Conservation (phyloP, 208 protist genomes). For the Acanthamoeba castellanii region DNA sequence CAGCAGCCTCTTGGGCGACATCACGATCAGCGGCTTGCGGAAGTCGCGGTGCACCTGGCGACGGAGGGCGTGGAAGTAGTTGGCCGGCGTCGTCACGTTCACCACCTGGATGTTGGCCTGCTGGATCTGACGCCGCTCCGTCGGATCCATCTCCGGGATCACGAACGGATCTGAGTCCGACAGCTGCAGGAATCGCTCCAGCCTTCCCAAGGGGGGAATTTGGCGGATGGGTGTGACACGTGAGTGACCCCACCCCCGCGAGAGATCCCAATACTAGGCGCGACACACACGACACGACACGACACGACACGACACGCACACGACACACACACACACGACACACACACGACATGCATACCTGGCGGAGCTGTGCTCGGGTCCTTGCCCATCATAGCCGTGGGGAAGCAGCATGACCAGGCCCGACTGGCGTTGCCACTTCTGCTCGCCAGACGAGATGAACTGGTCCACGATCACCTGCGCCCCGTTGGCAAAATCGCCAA, state of each 20-base stretch:
- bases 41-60: constrained; percentile 98
- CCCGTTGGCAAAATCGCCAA: constrained; percentile 99
- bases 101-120: constrained; percentile 91
- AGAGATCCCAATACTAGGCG: no score
- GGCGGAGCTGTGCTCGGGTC: constrained; percentile 97
- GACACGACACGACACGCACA: no score
- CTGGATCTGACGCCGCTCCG: constrained; percentile 85
- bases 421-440: constrained; percentile 98
- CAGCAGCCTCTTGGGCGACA: constrained; percentile 89
- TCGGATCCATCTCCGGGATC: constrained; percentile 88
- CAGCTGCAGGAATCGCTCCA: constrained; percentile 98
- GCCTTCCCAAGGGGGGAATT: no score
- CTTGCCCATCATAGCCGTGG: constrained; percentile 98
- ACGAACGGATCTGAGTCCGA: constrained; percentile 95
- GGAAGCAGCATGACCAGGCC: constrained; percentile 97
- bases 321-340: no score
- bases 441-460: constrained; percentile 92
- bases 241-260: no score
- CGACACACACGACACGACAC: no score
- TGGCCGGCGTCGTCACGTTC: constrained; percentile 96
- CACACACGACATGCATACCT: not conserved
- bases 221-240: no score
- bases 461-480: constrained; percentile 99
- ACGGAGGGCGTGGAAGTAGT: constrained; percentile 99
- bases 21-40: constrained; percentile 97